phyloP scores from a whole-genome alignment of 2,329 filamentous ascomycete species.

The Tolypocladium amazonense region DNA sequence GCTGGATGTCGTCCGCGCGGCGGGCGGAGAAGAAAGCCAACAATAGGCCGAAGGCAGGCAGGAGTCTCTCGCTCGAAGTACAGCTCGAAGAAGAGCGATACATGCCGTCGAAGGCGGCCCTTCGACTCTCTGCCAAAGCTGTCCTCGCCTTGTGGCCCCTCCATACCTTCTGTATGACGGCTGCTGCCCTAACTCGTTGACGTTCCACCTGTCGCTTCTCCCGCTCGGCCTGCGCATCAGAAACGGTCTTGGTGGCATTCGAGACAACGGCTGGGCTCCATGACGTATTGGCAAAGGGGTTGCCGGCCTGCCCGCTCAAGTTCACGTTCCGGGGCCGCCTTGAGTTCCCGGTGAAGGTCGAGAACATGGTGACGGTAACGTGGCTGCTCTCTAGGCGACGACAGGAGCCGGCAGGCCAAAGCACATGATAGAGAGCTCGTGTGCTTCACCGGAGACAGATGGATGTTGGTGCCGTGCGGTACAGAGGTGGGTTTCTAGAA shows the following conservation, averaged over 20 bases:
- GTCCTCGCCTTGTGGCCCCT: constrained; percentile 60
- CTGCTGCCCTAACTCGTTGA: constrained; percentile 62
- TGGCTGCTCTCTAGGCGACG: constrained; percentile 1
- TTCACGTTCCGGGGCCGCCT: constrained; percentile 86
- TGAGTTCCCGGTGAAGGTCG: constrained; percentile 81
- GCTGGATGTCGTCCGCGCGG: constrained; percentile 33
- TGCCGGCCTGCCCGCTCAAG: constrained; percentile 72
- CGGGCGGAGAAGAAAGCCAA: constrained; percentile 37
- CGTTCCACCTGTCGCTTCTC: constrained; percentile 71
- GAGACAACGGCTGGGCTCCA: constrained; percentile 46
- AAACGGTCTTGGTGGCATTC: constrained; percentile 66
- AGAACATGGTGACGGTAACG: constrained; percentile 55
- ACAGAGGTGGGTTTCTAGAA: constrained; percentile 4
- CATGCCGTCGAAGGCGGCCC: constrained; percentile 51
- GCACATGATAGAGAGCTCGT: background rate
- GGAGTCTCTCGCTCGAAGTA: constrained; percentile 23
- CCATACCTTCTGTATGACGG: constrained; percentile 70
- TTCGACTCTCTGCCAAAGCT: constrained; percentile 43
- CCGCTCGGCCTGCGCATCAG: constrained; percentile 79
- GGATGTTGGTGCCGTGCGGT: background rate
- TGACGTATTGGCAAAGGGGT: constrained; percentile 62
- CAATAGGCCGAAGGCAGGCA: constrained; percentile 34
- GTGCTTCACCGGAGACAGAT: background rate
- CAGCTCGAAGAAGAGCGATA: constrained; percentile 30
- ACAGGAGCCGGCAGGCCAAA: background rate